phyloP scores from a whole-genome alignment of 371 early-diverging fungal genomes.

The Syncephalastrum sp. region DNA sequence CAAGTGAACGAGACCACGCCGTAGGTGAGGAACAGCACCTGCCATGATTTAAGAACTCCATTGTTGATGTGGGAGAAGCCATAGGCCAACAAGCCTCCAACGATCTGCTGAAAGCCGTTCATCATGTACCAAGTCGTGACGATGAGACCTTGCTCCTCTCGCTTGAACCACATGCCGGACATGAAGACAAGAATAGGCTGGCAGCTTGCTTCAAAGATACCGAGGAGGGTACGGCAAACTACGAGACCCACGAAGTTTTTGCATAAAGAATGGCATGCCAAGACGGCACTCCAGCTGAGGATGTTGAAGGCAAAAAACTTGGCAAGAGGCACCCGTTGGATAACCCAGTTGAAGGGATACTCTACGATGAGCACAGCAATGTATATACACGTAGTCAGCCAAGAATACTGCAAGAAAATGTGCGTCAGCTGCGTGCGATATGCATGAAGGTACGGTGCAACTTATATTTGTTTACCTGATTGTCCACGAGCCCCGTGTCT shows the following conservation, averaged over 20 bases:
- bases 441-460: neutral
- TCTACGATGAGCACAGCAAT: constrained; percentile 26
- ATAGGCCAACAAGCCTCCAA: constrained; percentile 26
- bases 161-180: constrained; percentile 43
- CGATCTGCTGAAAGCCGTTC: constrained; percentile 30
- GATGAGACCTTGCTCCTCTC: constrained; percentile 69
- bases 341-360: constrained; percentile 25
- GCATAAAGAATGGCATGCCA: constrained; percentile 19
- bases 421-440: neutral
- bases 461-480: constrained; percentile 14
- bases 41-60: constrained; percentile 25
- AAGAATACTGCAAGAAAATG: constrained; percentile 14
- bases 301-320: constrained; percentile 24
- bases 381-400: constrained; percentile 30
- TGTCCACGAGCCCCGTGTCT: constrained; percentile 16
- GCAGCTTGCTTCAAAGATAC: constrained; percentile 27
- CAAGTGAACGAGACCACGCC: constrained; percentile 20
- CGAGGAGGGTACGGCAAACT: constrained; percentile 20
- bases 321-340: constrained; percentile 24
- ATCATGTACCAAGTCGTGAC: constrained; percentile 55
- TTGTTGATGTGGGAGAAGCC: constrained; percentile 23
- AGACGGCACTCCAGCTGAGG: constrained; percentile 19
- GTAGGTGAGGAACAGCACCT: constrained; percentile 24
- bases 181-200: constrained; percentile 20
- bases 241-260: constrained; percentile 19